Conservation (phyloP, 495 filamentous ascomycete species). For the Lophiotrema nucula region DNA sequence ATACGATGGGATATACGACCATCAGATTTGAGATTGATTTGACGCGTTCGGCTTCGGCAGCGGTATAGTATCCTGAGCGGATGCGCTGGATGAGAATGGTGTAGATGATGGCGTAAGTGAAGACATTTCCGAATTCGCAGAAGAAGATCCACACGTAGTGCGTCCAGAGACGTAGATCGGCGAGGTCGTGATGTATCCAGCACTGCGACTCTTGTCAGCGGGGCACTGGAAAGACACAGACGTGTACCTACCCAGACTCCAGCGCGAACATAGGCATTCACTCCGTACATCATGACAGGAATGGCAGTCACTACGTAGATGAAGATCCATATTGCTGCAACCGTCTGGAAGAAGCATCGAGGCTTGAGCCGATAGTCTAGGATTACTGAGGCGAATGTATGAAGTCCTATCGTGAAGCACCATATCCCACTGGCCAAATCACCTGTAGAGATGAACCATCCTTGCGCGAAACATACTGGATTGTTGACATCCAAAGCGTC, state of each 20-base stretch:
- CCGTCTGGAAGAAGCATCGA: slow-evolving; percentile 19
- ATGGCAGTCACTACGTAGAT: slow-evolving; percentile 22
- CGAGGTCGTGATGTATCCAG: slow-evolving; percentile 33
- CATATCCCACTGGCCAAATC: slow-evolving; percentile 69
- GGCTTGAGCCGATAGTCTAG: slow-evolving; percentile 26
- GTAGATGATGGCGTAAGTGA: slow-evolving; percentile 67
- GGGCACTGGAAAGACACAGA: neutral
- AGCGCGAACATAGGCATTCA: slow-evolving; percentile 29
- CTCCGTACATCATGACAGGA: slow-evolving; percentile 10
- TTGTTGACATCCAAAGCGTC: slow-evolving; percentile 56
- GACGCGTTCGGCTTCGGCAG: slow-evolving; percentile 12
- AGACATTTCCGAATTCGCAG: slow-evolving; percentile 60
- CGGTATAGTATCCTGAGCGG: slow-evolving; percentile 27
- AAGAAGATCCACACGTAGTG: slow-evolving; percentile 83
- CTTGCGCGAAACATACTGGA: slow-evolving; percentile 64
- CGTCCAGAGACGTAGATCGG: slow-evolving; percentile 57
- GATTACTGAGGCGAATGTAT: slow-evolving; percentile 56
- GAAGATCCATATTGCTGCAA: slow-evolving; percentile 24
- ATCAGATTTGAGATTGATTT: slow-evolving; percentile 47
- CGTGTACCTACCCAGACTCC: slow-evolving; percentile 27
- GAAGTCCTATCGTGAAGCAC: slow-evolving; percentile 50
- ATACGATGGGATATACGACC: slow-evolving; percentile 76
- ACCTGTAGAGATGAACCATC: slow-evolving; percentile 68
- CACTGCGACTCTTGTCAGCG: slow-evolving; percentile 15
- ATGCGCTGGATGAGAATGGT: slow-evolving; percentile 39